These are phyloP conservation scores for Phenoliferia sp. DNA, from an alignment of 1,284 basidiomycete species.

Conservation along the genomic window DNA sequence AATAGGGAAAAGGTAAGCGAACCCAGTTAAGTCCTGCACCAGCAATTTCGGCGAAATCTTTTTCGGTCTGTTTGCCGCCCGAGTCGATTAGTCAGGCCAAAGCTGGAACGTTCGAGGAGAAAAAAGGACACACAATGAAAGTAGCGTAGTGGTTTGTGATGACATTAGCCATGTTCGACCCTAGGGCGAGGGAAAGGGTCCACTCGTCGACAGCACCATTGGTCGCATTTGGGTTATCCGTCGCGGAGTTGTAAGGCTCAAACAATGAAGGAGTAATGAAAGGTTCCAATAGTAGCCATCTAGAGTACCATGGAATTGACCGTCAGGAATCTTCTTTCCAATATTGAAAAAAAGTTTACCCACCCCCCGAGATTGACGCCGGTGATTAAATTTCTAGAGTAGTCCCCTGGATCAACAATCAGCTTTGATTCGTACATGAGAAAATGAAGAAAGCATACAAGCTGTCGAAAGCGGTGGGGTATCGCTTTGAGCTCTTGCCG, in stretches of 20 bases:
- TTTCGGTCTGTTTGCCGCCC: slow-evolving; percentile 29
- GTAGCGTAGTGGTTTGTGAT: slow-evolving; percentile 69
- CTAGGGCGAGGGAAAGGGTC: slow-evolving; percentile 63
- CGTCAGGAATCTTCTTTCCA: too few relatives aligned
- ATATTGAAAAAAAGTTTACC: neutral
- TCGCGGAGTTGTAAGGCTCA: slow-evolving; percentile 55
- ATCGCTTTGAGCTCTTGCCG: slow-evolving; percentile 54
- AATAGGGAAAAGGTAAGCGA: slow-evolving; percentile 75
- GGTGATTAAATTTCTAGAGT: slow-evolving; percentile 56
- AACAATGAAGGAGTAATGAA: slow-evolving; percentile 80
- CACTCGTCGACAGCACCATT: slow-evolving; percentile 65
- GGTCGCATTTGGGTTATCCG: neutral
- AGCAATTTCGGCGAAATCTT: slow-evolving; percentile 86
- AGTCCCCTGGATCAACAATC: slow-evolving; percentile 60
- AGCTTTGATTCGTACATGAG: neutral
- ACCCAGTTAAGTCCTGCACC: slow-evolving; percentile 71
- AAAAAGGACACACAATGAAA: slow-evolving; percentile 54
- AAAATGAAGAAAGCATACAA: slow-evolving; percentile 40
- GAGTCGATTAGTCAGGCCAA: neutral
- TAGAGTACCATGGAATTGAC: neutral
- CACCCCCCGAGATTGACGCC: slow-evolving; percentile 36
- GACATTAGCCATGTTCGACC: slow-evolving; percentile 49
- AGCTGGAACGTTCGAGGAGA: neutral
- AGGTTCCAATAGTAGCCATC: slow-evolving; percentile 82
- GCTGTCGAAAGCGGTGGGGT: slow-evolving; percentile 70